A percentile compares a stretch with the other conserved stretches of the same genome.
Conservation (phyloP, 2,329 filamentous ascomycete species). For the Dactylellina cionopaga region DNA sequence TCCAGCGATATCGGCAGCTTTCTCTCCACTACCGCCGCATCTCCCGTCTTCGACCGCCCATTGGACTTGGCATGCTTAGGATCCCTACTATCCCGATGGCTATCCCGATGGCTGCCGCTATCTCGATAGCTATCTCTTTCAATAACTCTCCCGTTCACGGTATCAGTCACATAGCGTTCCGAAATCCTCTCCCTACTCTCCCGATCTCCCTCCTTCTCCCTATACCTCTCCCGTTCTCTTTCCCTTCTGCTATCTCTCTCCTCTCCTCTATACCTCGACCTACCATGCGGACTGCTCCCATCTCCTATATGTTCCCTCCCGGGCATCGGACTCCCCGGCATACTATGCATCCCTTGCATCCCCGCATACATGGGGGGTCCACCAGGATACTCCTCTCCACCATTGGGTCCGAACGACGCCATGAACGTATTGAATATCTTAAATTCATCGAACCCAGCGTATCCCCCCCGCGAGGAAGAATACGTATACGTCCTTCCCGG, state of each 20-base stretch:
- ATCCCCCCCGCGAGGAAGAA: slow-evolving; percentile 9
- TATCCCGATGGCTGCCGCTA: slow-evolving; percentile 31
- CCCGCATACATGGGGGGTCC: slow-evolving; percentile 32
- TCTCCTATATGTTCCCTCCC: slow-evolving; percentile 30
- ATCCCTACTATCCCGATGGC: slow-evolving; percentile 59
- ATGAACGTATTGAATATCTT: slow-evolving; percentile 48
- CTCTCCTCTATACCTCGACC: slow-evolving; percentile 39
- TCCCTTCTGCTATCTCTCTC: slow-evolving; percentile 44
- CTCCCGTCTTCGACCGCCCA: slow-evolving; percentile 35
- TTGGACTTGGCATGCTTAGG: slow-evolving; percentile 50
- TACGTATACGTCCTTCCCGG: slow-evolving; percentile 37
- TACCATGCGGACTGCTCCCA: slow-evolving; percentile 37
- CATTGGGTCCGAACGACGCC: slow-evolving; percentile 41
- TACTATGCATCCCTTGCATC: slow-evolving; percentile 41
- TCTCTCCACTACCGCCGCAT: slow-evolving; percentile 86
- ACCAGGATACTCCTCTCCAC: slow-evolving; percentile 11
- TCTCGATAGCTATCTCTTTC: slow-evolving; percentile 48
- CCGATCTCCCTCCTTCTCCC: slow-evolving; percentile 23
- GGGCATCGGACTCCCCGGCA: slow-evolving; percentile 49
- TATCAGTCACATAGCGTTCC: slow-evolving; percentile 44
- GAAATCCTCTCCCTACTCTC: slow-evolving; percentile 23
- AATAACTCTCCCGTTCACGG: slow-evolving; percentile 44
- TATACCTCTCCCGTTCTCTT: slow-evolving; percentile 30
- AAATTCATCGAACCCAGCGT: slow-evolving; percentile 38
- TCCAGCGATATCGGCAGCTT: slow-evolving; percentile 83